Conservation (phyloP, 345 rosid genomes). For the Anastatica hierochuntica region DNA sequence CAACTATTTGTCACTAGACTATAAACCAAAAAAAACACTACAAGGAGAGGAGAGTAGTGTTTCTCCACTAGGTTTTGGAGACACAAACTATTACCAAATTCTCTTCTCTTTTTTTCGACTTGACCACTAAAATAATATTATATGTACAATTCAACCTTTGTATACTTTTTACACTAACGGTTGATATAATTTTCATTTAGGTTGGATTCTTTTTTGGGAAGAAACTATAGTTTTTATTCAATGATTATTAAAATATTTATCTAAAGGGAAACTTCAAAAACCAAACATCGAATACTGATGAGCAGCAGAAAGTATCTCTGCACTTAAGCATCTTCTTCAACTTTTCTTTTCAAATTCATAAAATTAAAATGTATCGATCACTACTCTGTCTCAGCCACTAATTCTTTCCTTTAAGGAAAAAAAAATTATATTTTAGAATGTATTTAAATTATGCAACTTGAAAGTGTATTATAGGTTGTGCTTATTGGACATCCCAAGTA, state of each 20-base stretch:
- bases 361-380: conserved; percentile 15
- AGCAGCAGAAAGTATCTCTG: conserved; percentile 12
- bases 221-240: conserved; percentile 6
- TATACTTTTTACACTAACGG: conserved; percentile 5
- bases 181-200: conserved; percentile 1
- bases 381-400: too few relatives aligned
- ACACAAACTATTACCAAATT: conserved; percentile 1
- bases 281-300: conserved; percentile 22
- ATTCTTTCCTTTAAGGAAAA: too few relatives aligned
- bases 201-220: conserved; percentile 6
- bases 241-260: neutral
- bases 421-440: too few relatives aligned
- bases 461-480: too few relatives aligned
- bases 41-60: too few relatives aligned
- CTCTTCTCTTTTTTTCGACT: too few relatives aligned
- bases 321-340: conserved; percentile 20
- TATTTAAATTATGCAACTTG: too few relatives aligned
- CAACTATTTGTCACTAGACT: too few relatives aligned
- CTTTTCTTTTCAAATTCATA: conserved; percentile 14
- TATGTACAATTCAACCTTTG: neutral
- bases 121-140: neutral
- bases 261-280: conserved; percentile 17
- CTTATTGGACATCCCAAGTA: too few relatives aligned
- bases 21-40: too few relatives aligned
- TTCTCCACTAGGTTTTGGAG: neutral